phyloP scores from a whole-genome alignment of 2,329 filamentous ascomycete species.

The Xylariales sp. region DNA sequence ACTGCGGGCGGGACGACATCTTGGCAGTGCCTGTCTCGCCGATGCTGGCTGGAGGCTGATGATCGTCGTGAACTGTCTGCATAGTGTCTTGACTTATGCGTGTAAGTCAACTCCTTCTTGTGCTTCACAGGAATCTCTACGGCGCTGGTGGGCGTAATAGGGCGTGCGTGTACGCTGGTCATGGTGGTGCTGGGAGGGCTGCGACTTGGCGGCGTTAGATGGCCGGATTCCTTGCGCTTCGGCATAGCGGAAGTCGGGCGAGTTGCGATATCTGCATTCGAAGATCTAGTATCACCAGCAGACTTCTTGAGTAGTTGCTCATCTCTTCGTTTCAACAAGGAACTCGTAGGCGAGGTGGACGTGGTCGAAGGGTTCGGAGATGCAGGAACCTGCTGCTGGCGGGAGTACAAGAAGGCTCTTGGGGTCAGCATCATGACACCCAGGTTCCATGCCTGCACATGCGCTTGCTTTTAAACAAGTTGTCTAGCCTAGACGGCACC shows the following conservation, averaged over 20 bases:
- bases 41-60: slow-evolving; percentile 22
- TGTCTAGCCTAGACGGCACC: not conserved
- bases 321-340: slow-evolving; percentile 16
- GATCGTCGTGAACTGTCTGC: slow-evolving; percentile 27
- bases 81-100: slow-evolving; percentile 30
- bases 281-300: not conserved
- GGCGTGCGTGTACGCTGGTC: slow-evolving; percentile 24
- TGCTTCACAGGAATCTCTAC: slow-evolving; percentile 49
- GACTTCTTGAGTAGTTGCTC: slow-evolving; percentile 1
- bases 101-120: slow-evolving; percentile 29
- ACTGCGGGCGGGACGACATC: slow-evolving; percentile 55
- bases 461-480: not conserved
- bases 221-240: slow-evolving; percentile 20
- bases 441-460: slow-evolving; percentile 1
- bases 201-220: slow-evolving; percentile 17
- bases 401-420: slow-evolving; percentile 6
- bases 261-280: slow-evolving; percentile 6
- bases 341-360: not conserved
- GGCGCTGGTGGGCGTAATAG: slow-evolving; percentile 41
- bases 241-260: slow-evolving; percentile 13
- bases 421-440: slow-evolving; percentile 6
- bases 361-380: not conserved
- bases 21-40: slow-evolving; percentile 42
- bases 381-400: slow-evolving; percentile 4
- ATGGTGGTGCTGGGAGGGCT: slow-evolving; percentile 23